phyloP scores from a whole-genome alignment of 441 rosid genomes.

The Euphorbia celastroides region DNA sequence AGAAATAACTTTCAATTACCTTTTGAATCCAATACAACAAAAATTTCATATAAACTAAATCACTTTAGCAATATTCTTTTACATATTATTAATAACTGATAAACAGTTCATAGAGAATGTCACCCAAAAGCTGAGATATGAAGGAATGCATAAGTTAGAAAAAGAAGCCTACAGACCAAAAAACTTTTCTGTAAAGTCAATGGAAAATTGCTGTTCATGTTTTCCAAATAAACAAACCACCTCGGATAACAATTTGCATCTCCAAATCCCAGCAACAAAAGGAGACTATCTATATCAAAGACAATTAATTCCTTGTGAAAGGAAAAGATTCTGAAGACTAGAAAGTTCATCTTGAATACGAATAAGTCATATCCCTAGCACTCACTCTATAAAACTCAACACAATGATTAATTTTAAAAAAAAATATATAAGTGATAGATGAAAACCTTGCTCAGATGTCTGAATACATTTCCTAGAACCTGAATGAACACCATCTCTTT shows the following conservation, averaged over 20 bases:
- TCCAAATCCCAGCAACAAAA: not conserved
- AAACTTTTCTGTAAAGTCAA: not conserved
- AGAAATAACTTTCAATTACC: not conserved
- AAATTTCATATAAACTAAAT: not conserved
- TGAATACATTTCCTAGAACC: conserved; percentile 24
- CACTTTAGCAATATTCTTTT: conserved; percentile 3
- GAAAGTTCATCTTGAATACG: not conserved
- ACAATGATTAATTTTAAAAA: not conserved
- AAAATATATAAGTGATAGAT: conserved; percentile 9
- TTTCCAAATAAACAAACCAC: not conserved
- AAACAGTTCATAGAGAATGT: not conserved
- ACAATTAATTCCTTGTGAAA: not conserved
- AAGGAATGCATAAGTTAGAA: not conserved
- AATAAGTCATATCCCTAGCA: not conserved
- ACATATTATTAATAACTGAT: not conserved
- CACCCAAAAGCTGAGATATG: not conserved
- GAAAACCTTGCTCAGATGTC: conserved; percentile 49
- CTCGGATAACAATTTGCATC: not conserved
- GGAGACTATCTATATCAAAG: not conserved
- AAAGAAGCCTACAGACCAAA: not conserved
- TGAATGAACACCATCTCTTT: conserved; percentile 45
- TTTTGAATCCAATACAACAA: conserved; percentile 10
- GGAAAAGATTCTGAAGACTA: not conserved
- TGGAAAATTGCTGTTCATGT: not conserved
- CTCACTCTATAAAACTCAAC: conserved; percentile 8